Evolutionary conservation across 2,329 filamentous ascomycete species (phyloP).

Genomic region (Colletotrichum liaoningense): DNA sequence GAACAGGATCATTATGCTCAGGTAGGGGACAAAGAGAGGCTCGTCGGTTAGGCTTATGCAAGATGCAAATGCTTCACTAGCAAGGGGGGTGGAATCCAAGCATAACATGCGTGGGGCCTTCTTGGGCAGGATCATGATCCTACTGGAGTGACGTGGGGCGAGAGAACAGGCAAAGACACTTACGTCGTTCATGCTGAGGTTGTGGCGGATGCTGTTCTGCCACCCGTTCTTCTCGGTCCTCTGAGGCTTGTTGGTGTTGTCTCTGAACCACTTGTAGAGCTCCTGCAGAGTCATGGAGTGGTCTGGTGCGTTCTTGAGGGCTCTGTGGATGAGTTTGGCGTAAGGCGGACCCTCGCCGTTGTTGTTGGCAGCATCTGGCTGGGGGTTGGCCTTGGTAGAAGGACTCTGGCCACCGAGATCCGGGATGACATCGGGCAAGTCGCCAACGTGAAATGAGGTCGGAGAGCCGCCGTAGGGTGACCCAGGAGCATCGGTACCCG

Average conservation of each 20-base stretch:
- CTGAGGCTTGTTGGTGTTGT: constrained; percentile 79
- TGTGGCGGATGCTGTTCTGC: constrained; percentile 97
- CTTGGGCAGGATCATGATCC: neutral
- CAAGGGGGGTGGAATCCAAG: neutral
- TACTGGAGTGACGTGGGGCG: neutral
- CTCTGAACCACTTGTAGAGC: constrained; percentile 90
- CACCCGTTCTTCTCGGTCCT: constrained; percentile 77
- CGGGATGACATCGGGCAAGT: neutral
- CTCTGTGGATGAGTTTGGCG: constrained; percentile 82
- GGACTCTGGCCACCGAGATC: neutral
- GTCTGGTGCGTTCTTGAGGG: constrained; percentile 74
- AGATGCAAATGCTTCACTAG: neutral
- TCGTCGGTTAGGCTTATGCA: neutral
- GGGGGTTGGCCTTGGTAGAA: neutral
- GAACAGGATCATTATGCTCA: constrained; percentile 11
- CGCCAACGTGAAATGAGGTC: neutral
- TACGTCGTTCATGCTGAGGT: constrained; percentile 95
- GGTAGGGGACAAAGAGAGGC: neutral
- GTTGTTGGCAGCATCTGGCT: neutral
- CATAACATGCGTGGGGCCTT: neutral
- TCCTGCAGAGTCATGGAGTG: constrained; percentile 84
- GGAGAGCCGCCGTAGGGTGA: constrained; percentile 9
- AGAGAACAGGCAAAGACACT: constrained; percentile 38
- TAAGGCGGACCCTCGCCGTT: constrained; percentile 73
- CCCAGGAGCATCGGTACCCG: neutral